Conservation (phyloP, 305 asterid genomes). For the Rubia tinctorum region DNA sequence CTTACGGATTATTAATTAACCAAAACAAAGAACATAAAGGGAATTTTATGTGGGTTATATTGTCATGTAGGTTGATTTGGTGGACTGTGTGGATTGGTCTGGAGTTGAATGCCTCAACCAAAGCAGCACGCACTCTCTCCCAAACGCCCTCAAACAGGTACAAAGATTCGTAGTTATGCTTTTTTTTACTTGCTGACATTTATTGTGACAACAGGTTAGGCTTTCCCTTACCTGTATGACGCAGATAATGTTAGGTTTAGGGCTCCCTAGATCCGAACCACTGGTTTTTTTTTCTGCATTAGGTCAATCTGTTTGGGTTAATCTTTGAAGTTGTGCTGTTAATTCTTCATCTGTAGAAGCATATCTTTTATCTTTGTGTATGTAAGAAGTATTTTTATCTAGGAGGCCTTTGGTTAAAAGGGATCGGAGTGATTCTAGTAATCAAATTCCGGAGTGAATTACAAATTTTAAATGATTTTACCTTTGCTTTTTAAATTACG, state of each 20-base stretch:
- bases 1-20: not conserved
- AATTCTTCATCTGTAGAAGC: not conserved
- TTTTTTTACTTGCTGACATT: not conserved
- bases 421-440: not conserved
- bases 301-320: not conserved
- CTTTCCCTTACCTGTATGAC: not conserved
- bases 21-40: not conserved
- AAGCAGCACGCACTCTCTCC: constrained; percentile 57
- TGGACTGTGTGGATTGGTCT: constrained; percentile 88
- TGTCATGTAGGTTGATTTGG: constrained; percentile 63
- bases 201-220: not conserved
- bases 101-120: constrained; percentile 91
- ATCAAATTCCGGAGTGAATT: not conserved
- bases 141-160: constrained; percentile 93
- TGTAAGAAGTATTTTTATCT: not conserved
- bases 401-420: not conserved
- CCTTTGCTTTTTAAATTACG: not conserved
- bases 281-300: not conserved
- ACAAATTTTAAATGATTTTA: not conserved
- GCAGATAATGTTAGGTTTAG: not conserved
- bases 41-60: constrained; percentile 1
- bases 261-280: not conserved
- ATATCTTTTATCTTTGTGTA: not conserved
- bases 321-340: not conserved
- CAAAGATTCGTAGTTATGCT: not conserved